Evolutionary conservation across 768 basidiomycete species (phyloP).

Genomic region (Leccinum rimulosum): DNA sequence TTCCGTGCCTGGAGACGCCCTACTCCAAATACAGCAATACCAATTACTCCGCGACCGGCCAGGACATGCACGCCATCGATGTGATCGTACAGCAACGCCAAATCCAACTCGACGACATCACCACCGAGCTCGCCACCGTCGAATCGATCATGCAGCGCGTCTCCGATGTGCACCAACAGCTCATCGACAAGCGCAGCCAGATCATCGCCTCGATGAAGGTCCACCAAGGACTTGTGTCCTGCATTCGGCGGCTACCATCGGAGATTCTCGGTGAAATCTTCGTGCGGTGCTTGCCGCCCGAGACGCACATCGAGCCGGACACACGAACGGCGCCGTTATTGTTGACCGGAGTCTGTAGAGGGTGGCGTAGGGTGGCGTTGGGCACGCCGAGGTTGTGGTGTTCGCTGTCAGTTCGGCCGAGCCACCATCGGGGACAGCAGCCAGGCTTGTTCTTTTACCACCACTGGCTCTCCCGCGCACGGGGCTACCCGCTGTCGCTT

Average conservation of each 20-base stretch:
- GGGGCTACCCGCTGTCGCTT: slow-evolving; percentile 19
- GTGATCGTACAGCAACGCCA: slow-evolving; percentile 16
- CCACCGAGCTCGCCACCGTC: slow-evolving; percentile 12
- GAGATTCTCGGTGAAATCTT: slow-evolving; percentile 51
- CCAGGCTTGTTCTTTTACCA: slow-evolving; percentile 14
- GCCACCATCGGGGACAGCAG: slow-evolving; percentile 4
- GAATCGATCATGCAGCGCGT: slow-evolving; percentile 15
- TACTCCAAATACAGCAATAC: slow-evolving; percentile 15
- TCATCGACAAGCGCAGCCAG: slow-evolving; percentile 13
- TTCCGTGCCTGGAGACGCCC: slow-evolving; percentile 15
- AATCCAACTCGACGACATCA: slow-evolving; percentile 14
- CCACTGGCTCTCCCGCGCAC: slow-evolving; percentile 22
- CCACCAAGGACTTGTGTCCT: slow-evolving; percentile 23
- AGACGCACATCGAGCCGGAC: slow-evolving; percentile 25
- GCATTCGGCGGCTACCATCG: slow-evolving; percentile 38
- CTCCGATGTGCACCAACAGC: slow-evolving; percentile 2
- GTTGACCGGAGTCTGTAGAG: slow-evolving; percentile 38
- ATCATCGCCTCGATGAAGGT: slow-evolving; percentile 16
- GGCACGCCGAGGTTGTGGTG: slow-evolving; percentile 48
- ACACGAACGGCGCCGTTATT: slow-evolving; percentile 33
- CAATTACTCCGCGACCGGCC: slow-evolving; percentile 14
- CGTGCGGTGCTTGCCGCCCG: slow-evolving; percentile 32
- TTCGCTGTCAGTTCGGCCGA: slow-evolving; percentile 31
- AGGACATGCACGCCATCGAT: slow-evolving; percentile 11
- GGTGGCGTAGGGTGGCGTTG: slow-evolving; percentile 41